Conservation (phyloP, 179 eudicot species). For the Pouteria campechiana region DNA sequence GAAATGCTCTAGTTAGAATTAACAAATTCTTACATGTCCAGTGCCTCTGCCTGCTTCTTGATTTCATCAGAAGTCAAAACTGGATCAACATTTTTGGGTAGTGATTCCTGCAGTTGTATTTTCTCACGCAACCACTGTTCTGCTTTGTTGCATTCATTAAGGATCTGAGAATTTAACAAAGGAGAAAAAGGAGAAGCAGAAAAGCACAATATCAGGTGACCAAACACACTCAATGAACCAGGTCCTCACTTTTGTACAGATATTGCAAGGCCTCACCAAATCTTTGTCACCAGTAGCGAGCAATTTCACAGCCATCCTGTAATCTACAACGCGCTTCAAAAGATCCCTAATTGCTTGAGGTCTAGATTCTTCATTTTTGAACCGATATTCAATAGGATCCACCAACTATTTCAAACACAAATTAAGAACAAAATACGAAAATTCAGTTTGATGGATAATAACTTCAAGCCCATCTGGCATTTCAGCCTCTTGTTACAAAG, state of each 20-base stretch:
- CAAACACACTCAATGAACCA: background rate
- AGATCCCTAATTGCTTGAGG: slow-evolving; percentile 38
- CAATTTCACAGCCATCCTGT: slow-evolving; percentile 34
- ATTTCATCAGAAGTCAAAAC: slow-evolving; percentile 48
- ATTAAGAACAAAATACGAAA: no score
- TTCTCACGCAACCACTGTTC: slow-evolving; percentile 55
- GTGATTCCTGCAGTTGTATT: slow-evolving; percentile 49
- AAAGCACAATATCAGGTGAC: background rate
- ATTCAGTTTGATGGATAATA: no score
- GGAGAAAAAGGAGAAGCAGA: slow-evolving; percentile 1
- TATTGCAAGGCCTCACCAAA: background rate
- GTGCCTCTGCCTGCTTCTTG: slow-evolving; percentile 27
- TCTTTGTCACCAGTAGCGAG: slow-evolving; percentile 41
- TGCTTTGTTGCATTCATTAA: slow-evolving; percentile 43
- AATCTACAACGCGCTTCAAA: slow-evolving; percentile 25
- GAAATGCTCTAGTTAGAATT: background rate
- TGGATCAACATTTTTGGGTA: slow-evolving; percentile 65
- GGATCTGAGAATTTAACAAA: slow-evolving; percentile 35
- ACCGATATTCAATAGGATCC: slow-evolving; percentile 72
- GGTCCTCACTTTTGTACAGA: background rate
- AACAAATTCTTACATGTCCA: slow-evolving; percentile 30
- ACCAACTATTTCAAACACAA: slow-evolving; percentile 45
- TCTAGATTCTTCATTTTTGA: slow-evolving; percentile 69
- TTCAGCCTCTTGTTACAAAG: no score
- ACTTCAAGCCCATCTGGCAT: no score